These are phyloP conservation scores for Suillus sp. DNA, from an alignment of 768 basidiomycete species.

Conservation along the genomic window DNA sequence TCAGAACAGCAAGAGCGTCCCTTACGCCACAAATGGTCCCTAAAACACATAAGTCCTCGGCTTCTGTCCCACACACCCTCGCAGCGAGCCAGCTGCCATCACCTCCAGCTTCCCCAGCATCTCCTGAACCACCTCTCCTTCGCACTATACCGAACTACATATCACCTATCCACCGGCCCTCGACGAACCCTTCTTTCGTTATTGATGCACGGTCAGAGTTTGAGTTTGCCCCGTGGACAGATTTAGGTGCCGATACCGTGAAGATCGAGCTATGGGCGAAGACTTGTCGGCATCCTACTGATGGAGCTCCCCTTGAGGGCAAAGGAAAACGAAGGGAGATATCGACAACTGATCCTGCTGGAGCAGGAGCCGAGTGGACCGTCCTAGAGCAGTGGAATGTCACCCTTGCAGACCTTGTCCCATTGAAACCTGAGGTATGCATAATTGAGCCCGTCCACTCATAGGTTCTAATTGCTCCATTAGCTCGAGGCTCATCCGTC, in stretches of 20 bases:
- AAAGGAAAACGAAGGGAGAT: constrained; percentile 52
- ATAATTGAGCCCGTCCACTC: constrained; percentile 16
- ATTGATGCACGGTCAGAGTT: constrained; percentile 52
- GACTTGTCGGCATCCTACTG: constrained; percentile 23
- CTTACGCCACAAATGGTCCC: constrained; percentile 12
- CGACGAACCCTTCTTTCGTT: constrained; percentile 78
- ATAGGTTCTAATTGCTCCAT: not conserved
- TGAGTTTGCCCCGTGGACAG: constrained; percentile 57
- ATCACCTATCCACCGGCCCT: constrained; percentile 78
- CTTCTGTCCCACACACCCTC: constrained; percentile 28
- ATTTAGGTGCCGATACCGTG: constrained; percentile 54
- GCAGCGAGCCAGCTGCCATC: constrained; percentile 27
- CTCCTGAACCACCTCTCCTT: constrained; percentile 16
- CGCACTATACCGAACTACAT: constrained; percentile 61
- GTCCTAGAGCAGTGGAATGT: constrained; percentile 70
- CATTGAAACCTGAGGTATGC: constrained; percentile 65
- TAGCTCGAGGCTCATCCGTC: constrained; percentile 43
- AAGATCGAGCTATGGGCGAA: constrained; percentile 64
- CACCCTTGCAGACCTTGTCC: constrained; percentile 56
- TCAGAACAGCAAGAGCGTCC: constrained; percentile 22
- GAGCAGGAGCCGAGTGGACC: constrained; percentile 51
- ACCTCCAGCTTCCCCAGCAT: constrained; percentile 22
- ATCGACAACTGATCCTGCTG: constrained; percentile 20
- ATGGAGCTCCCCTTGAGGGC: constrained; percentile 16
- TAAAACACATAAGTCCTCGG: constrained; percentile 28